Conservation (phyloP, 257 asterid species). For the Nicotiana knightiana region DNA sequence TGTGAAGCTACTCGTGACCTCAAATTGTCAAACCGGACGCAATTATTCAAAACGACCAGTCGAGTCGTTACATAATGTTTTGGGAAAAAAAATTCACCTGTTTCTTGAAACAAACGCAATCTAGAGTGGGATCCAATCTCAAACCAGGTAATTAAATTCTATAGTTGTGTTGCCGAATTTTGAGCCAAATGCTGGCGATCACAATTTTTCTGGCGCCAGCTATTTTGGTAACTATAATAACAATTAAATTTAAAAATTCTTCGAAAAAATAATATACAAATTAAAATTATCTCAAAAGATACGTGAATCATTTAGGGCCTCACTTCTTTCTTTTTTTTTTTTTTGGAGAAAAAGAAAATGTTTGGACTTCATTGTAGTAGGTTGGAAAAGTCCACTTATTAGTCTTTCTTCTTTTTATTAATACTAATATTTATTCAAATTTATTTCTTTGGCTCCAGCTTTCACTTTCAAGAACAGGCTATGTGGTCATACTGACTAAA, state of each 20-base stretch:
- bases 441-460: neutral
- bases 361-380: neutral
- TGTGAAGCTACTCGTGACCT: no score
- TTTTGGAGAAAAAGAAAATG: neutral
- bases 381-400: neutral
- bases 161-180: no score
- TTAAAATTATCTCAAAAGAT: neutral
- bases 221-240: neutral
- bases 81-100: no score
- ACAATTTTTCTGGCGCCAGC: neutral
- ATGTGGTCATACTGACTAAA: slow-evolving; percentile 5
- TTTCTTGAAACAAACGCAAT: no score
- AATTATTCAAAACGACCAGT: no score
- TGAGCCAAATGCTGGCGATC: no score
- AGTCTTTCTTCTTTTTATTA: neutral
- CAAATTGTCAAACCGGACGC: no score
- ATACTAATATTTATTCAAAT: neutral
- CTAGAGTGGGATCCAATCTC: no score
- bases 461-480: neutral
- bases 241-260: no score
- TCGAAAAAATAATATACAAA: no score
- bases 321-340: neutral
- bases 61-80: no score
- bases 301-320: neutral
- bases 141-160: no score